Evolutionary conservation across 2,329 filamentous ascomycete species (phyloP), one percentile per base, ranked within the genome.

Genomic region (Microsporum audouinii): DNA sequence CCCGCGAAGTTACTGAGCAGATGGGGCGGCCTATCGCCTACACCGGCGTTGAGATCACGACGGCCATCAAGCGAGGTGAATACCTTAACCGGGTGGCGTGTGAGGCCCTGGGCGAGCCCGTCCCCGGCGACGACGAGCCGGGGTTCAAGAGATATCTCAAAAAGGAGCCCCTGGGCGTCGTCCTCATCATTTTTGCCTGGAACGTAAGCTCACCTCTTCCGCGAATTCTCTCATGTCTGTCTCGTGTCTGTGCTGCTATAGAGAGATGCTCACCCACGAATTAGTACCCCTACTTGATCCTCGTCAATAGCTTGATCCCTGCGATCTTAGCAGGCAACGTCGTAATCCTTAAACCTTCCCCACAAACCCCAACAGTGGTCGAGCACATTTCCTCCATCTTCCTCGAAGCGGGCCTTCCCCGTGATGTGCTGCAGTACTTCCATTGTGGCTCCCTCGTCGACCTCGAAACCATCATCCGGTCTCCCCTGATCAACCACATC

Each of bases 1-100:
- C 88, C 4, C 82, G 84, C 66, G 91, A 96, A 73, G 78, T 97
- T 63, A 96, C 91, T 0, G 86, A 89, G 72, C 91, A 97, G 78
- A 97, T 97, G 91, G 92, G 92, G 47, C 83, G 92, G 23, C 92
- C 92, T 38, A 96, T 96, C 69, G 83, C 88, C 41, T 96, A 92
- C 73, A 88, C 89, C 0, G 85, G 82, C 55, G 90, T 85, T 67
- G 92, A 97, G 77, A 82, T 97, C 66, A 77, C 84, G 34, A 97
- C 92, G 14, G 91, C 91, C 5, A 83, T 95, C 66, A 89, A 88
- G 77, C 84, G 92, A 65, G 88, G 86, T 65, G 85, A 95, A 70
- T 95, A 95, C 71, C 78, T 97, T 61, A 80, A 95, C 68, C 90
- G 89, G 72, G 87, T 96, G 65, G 90, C 88, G 68, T 84, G 86